phyloP scores from a whole-genome alignment of 768 basidiomycete species.

The Hypsizygus marmoreus region DNA sequence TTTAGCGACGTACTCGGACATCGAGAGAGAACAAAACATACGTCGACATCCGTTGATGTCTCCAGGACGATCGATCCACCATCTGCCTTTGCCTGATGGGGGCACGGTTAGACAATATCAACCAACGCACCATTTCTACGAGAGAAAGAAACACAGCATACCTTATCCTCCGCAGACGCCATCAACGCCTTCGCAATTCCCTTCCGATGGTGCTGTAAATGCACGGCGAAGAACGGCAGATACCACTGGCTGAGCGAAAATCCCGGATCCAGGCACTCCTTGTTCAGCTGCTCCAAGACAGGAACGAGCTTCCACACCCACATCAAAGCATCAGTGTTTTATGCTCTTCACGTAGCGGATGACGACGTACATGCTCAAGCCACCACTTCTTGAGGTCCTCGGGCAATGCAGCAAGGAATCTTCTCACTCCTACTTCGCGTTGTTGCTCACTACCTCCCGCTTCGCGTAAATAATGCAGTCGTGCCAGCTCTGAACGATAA shows the following conservation, averaged over 20 bases:
- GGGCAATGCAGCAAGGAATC: conserved; percentile 23
- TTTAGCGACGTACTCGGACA: conserved; percentile 20
- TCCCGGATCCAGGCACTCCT: conserved; percentile 18
- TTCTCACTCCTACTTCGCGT: conserved; percentile 27
- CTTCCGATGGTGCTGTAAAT: conserved; percentile 29
- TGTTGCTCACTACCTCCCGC: conserved; percentile 23
- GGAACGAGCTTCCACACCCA: conserved; percentile 24
- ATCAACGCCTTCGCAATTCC: conserved; percentile 29
- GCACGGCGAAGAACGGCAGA: conserved; percentile 30
- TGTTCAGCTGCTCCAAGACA: conserved; percentile 14
- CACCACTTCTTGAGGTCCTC: conserved; percentile 28
- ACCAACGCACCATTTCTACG: background rate
- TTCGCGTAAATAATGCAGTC: background rate
- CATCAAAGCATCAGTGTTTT: background rate
- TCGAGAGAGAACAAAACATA: conserved; percentile 13
- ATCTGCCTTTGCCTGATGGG: conserved; percentile 21
- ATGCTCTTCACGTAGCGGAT: background rate
- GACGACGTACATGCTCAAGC: conserved; percentile 23
- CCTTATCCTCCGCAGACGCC: conserved; percentile 24
- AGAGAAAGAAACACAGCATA: conserved; percentile 2
- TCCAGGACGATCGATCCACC: conserved; percentile 24
- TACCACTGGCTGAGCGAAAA: conserved; percentile 26
- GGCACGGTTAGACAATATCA: background rate
- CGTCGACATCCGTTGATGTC: conserved; percentile 29
- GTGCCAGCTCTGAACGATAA: background rate